Conservation (phyloP, 2,329 filamentous ascomycete genomes). For the Orbilia javanica region DNA sequence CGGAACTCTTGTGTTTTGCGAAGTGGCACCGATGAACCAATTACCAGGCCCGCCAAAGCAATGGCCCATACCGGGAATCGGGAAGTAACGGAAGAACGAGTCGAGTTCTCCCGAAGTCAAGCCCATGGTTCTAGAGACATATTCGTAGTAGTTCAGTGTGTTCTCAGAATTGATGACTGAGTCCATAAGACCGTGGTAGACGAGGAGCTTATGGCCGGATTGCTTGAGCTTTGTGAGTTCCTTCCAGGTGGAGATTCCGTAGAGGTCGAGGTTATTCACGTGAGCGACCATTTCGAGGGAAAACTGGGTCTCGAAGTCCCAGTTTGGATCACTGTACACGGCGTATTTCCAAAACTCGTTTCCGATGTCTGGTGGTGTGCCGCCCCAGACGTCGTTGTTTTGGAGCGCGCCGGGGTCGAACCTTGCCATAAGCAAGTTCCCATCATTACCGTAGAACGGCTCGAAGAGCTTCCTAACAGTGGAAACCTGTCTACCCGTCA, state of each 20-base stretch:
- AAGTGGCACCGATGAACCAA: slow-evolving; percentile 33
- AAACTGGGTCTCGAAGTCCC: slow-evolving; percentile 64
- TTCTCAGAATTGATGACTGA: slow-evolving; percentile 26
- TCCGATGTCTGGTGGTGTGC: not conserved
- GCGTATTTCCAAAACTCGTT: slow-evolving; percentile 67
- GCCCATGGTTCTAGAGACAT: slow-evolving; percentile 24
- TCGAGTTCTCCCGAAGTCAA: slow-evolving; percentile 55
- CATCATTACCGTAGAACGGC: slow-evolving; percentile 63
- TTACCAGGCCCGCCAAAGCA: slow-evolving; percentile 63
- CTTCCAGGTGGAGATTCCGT: slow-evolving; percentile 65
- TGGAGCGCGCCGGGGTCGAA: slow-evolving; percentile 23
- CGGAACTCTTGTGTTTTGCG: not conserved
- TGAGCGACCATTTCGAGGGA: slow-evolving; percentile 64
- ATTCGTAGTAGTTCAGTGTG: slow-evolving; percentile 38
- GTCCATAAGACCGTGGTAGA: slow-evolving; percentile 66
- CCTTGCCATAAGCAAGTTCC: slow-evolving; percentile 62
- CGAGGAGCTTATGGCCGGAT: slow-evolving; percentile 67
- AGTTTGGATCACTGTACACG: slow-evolving; percentile 66
- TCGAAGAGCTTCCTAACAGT: slow-evolving; percentile 63
- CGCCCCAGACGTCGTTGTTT: not conserved
- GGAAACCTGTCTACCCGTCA: slow-evolving; percentile 63
- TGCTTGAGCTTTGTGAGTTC: slow-evolving; percentile 65
- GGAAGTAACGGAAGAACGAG: slow-evolving; percentile 64
- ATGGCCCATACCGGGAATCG: slow-evolving; percentile 64
- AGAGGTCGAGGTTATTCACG: slow-evolving; percentile 63